phyloP scores from a whole-genome alignment of 306 rosid species.

The Carpinus fangiana region DNA sequence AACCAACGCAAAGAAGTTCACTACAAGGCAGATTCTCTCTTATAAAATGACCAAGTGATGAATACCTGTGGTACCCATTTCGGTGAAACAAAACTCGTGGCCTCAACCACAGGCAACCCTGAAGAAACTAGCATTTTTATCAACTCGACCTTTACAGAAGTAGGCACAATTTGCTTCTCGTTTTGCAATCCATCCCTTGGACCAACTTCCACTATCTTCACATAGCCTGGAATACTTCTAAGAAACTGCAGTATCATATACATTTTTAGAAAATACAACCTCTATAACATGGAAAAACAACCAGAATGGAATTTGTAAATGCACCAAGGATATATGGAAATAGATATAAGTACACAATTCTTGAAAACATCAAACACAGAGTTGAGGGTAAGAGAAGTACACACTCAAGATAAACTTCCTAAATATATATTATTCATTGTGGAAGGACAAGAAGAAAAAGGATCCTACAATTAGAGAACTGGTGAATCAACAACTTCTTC shows the following conservation, averaged over 20 bases:
- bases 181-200: conserved; percentile 94
- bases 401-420: neutral
- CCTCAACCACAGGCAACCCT: conserved; percentile 80
- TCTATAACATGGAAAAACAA: conserved; percentile 5
- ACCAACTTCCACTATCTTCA: conserved; percentile 94
- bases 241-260: conserved; percentile 39
- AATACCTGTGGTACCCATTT: conserved; percentile 97
- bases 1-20: neutral
- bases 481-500: neutral
- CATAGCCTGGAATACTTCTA: conserved; percentile 57
- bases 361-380: conserved; percentile 6
- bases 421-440: neutral
- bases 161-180: conserved; percentile 79
- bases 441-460: neutral
- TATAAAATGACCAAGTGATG: neutral
- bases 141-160: conserved; percentile 69
- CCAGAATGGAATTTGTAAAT: conserved; percentile 11
- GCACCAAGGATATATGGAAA: conserved; percentile 20
- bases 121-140: conserved; percentile 77
- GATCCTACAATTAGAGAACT: neutral
- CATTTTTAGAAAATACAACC: conserved; percentile 20
- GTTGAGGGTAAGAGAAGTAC: conserved; percentile 8
- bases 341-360: neutral
- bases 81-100: conserved; percentile 94
- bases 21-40: neutral